Evolutionary conservation across 352 stramenopile genomes (phyloP).

Genomic region (Globisporangium iwayamae): DNA sequence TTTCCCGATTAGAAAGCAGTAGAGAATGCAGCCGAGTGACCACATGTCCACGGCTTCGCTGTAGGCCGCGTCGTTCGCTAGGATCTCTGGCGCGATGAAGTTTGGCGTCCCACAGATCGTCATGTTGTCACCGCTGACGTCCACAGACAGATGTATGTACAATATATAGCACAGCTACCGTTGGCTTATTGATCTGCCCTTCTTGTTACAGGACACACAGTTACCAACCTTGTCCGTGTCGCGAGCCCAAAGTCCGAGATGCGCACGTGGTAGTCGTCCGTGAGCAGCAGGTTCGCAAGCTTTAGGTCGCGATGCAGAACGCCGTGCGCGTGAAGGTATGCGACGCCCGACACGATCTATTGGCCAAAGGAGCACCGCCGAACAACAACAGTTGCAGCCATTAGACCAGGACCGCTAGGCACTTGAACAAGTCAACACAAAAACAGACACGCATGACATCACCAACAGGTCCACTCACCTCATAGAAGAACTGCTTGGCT

Average conservation of each 20-base stretch:
- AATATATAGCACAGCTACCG: not conserved
- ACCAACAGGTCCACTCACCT: slow-evolving; percentile 31
- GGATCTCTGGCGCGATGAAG: slow-evolving; percentile 76
- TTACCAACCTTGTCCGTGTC: slow-evolving; percentile 57
- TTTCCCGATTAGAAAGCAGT: slow-evolving; percentile 59
- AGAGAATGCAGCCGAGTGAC: slow-evolving; percentile 79
- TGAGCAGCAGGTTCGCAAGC: slow-evolving; percentile 96
- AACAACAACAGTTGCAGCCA: not conserved
- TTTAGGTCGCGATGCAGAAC: slow-evolving; percentile 99
- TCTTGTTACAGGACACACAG: too few relatives aligned
- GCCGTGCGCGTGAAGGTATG: slow-evolving; percentile 99
- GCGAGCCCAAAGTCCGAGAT: slow-evolving; percentile 99
- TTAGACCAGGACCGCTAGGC: not conserved
- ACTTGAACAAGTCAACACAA: too few relatives aligned
- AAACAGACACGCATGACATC: slow-evolving; percentile 30
- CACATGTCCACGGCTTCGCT: slow-evolving; percentile 69
- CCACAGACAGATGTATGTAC: slow-evolving; percentile 4
- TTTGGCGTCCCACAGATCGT: slow-evolving; percentile 84
- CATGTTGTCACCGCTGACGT: slow-evolving; percentile 38
- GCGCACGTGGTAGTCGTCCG: slow-evolving; percentile 99
- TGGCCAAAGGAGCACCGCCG: not conserved
- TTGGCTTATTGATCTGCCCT: too few relatives aligned
- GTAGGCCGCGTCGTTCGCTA: slow-evolving; percentile 44
- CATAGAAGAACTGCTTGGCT: slow-evolving; percentile 49
- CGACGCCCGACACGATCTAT: slow-evolving; percentile 95